Evolutionary conservation across 2,329 filamentous ascomycete species (phyloP), one percentile per base, ranked within the genome.

Genomic region (Aspergillus sp.): DNA sequence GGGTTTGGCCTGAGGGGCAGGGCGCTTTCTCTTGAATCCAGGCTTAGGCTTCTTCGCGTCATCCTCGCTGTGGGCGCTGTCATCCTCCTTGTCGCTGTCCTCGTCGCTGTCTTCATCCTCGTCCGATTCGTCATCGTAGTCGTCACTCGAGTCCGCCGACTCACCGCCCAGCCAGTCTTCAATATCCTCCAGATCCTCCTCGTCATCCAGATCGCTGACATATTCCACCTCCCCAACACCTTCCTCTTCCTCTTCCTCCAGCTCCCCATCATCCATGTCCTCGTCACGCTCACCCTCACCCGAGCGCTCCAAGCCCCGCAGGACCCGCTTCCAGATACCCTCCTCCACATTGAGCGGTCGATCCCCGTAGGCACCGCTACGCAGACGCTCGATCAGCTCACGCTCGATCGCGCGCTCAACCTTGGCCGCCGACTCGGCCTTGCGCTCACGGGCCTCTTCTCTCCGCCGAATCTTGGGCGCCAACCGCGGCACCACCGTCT

Each of bases 351-450:
- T 99, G 65, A 99, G 82, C 47, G 95, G 95, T 73, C 91, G 87
- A 69, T 98, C 93, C 56, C 95, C 95, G 77, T 99, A 98, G 3
- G 93, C 93, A 50, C 95, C 95, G 72, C 92, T 93, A 65, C 93
- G 85, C 76, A 99, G 80, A 68, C 95, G 84, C 78, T 98, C 92
- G 68, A 99, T 90, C 66, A 99, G 83, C 78, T 98, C 94, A 57
- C 95, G 84, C 83, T 99, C 95, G 76, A 99, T 98, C 7, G 92
- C 92, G 65, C 92, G 84, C 83, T 99, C 95, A 62, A 99, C 87
- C 85, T 97, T 97, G 22, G 95, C 95, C 7, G 91, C 91, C 20
- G 87, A 87, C 77, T 91, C 87, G 11, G 89, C 89, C 78, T 90
- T 92, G 66, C 89, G 82, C 78, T 92, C 89, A 71, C 91, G 83